Evolutionary conservation across 202 grass and related monocot species (phyloP).

Genomic region (Cymbopogon flexuosus): DNA sequence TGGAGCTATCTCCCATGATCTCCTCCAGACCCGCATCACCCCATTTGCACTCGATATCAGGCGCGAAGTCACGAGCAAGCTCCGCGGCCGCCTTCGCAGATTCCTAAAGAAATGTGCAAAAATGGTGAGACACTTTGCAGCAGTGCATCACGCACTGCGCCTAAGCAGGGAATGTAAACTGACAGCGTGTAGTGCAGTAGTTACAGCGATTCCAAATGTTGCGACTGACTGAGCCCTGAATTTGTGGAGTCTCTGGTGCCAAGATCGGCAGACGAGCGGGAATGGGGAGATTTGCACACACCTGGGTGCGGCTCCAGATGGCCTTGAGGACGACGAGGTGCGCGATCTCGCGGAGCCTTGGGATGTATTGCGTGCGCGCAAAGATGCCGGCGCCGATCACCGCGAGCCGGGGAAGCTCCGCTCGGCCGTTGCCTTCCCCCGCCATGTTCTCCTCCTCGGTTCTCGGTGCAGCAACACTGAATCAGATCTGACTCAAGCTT

Average conservation of each 20-base stretch:
- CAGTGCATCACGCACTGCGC: neutral
- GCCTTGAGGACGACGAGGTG: constrained; percentile 65
- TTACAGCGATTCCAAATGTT: neutral
- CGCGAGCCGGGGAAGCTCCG: constrained; percentile 56
- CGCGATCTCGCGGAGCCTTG: constrained; percentile 79
- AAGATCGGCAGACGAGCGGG: no score
- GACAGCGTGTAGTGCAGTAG: neutral
- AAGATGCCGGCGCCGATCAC: constrained; percentile 82
- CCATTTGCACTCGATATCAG: constrained; percentile 73
- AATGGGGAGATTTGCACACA: neutral
- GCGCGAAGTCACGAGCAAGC: constrained; percentile 73
- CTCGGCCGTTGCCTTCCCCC: neutral
- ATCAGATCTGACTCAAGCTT: neutral
- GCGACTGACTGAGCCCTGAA: neutral
- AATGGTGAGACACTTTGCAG: constrained; percentile 2
- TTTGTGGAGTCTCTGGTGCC: no score
- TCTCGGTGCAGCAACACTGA: neutral
- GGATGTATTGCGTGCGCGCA: constrained; percentile 85
- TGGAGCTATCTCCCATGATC: constrained; percentile 69
- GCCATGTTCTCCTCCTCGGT: constrained; percentile 15
- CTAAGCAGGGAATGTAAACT: neutral
- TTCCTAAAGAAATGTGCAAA: constrained; percentile 38
- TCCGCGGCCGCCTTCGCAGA: constrained; percentile 64
- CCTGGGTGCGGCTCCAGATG: constrained; percentile 92
- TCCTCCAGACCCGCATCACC: constrained; percentile 82